Evolutionary conservation across 2,329 filamentous ascomycete species (phyloP).

Genomic region (Penicillium sp.): DNA sequence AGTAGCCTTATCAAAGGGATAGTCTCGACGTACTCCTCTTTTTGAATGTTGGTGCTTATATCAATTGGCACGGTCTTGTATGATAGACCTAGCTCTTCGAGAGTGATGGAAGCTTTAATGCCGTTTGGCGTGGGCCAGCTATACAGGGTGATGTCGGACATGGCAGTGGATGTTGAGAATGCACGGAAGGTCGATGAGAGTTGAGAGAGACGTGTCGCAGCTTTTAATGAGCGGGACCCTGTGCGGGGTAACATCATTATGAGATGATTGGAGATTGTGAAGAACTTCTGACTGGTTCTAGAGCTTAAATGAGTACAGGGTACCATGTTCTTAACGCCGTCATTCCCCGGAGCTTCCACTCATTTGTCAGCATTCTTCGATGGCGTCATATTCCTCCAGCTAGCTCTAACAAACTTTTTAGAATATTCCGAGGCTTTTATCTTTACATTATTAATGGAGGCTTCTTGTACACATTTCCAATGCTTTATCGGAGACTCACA

Average conservation of each 20-base stretch:
- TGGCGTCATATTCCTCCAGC: background rate
- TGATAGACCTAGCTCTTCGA: conserved; percentile 38
- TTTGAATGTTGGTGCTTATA: conserved; percentile 46
- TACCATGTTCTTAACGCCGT: background rate
- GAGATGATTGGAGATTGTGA: background rate
- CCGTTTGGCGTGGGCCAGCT: conserved; percentile 35
- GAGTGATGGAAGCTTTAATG: conserved; percentile 38
- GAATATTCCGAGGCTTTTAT: too few relatives aligned
- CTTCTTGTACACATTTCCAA: too few relatives aligned
- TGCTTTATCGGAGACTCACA: too few relatives aligned
- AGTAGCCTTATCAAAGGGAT: background rate
- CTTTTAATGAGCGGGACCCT: conserved; percentile 3
- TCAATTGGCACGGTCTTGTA: conserved; percentile 42
- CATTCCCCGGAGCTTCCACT: background rate
- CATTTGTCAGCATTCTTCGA: background rate
- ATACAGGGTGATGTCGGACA: conserved; percentile 33
- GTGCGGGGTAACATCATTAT: conserved; percentile 1
- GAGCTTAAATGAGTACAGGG: background rate
- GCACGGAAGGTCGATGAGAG: conserved; percentile 4
- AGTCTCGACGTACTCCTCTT: conserved; percentile 32
- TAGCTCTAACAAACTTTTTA: too few relatives aligned
- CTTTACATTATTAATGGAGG: too few relatives aligned
- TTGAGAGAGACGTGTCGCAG: conserved; percentile 8
- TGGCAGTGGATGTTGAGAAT: conserved; percentile 19
- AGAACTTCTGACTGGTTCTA: background rate